Base-by-base conservation (phyloP, 345 rosid genomes). In the Aegle marmelos region DNA sequence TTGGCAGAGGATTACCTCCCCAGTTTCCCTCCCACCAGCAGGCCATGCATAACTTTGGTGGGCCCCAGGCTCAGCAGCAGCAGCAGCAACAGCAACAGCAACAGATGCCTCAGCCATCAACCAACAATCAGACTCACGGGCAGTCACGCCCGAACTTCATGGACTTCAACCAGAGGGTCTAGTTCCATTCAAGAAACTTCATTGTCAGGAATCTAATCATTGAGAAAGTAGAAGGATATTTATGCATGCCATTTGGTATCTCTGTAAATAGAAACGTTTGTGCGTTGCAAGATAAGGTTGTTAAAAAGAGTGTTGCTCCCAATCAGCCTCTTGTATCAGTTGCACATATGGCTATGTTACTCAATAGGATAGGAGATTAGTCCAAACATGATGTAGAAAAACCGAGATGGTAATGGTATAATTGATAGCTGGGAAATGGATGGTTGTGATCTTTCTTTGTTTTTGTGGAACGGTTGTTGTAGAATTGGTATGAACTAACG, bases 21-120 rank as follows among this genome's bases (percentile, higher is more conserved):
- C 91, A 89, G 60, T 90, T 77, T 83, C 76, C 88, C 6, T 24
- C 87, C 65, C 87, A 80, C 78, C 97, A 88, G 80, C 78, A 86
- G 19, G 76, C 85, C 33, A 27, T 85, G 57, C 90, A 86, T 70
- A 88, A 81, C 78, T 90, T 88, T 39, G 89, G 86, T 17, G 75
- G 77, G 48, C 82, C 82, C 54, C 93, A 76, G 80, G 76, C 48
- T 74, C 91, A 83, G 78, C 94, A 75, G 68, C 88, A 74, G 56
- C 86, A 67, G 66, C 83, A 37, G 45, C 77, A 8, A 53, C 86
- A 80, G 63, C 86, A 66, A 65, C 83, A 36, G 53, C 77, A 8
- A 54, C 86, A 80, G 64, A 79, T 81, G 79, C 86, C 84, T 24
- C 88, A 81, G 73, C 70, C 89, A 70, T 82, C 88, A 28, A 37